Evolutionary conservation across 2,329 filamentous ascomycete genomes (phyloP), one percentile per base, ranked within the genome.

Genomic region (Colletotrichum eleusines): DNA sequence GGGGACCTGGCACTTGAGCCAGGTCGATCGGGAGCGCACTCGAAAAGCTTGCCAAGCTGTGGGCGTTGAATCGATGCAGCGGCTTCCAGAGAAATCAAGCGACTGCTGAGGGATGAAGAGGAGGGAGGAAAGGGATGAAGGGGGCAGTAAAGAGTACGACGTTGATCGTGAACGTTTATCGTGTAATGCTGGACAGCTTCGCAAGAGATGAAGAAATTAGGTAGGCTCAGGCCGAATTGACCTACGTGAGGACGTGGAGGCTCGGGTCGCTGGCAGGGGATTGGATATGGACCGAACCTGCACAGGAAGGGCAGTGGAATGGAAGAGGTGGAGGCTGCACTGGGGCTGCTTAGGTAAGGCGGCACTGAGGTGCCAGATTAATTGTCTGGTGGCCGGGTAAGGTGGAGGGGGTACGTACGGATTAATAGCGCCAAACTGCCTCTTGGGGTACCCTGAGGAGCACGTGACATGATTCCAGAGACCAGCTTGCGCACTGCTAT

Each of bases 201-300:
- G 38, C 28, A 50, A 42, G 23, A 40, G 48, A 60, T 50, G 67
- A 57, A 70, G 63, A 70, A 67, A 70, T 40, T 66, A 61, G 67
- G 57, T 66, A 61, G 67, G 57, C 40, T 61, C 48, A 50, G 50
- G 50, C 46, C n/a, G 55, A 42, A 33, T 53, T 70, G 63, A 50
- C 28, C 53, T 66, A 66, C 63, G 67, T 70, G 67, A 70, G 53
- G 67, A 70, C 55, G 67, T 66, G 63, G 63, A 70, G 67, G 67
- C 67, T 70, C 28, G 42, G 65, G 67, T 60, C 35, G 48, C 54
- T 57, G 51, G 54, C 48, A 66, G 66, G 66, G 67, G 67, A 55
- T 59, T 61, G 60, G 60, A 28, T 48, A 18, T 40, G 57, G 48
- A 63, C 42, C 53, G 44, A 44, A 35, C 54, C n/a, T 58, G 61